phyloP scores from a whole-genome alignment of 805 yeast genomes.

The Cyberlindnera nakhonratchasimensis region DNA sequence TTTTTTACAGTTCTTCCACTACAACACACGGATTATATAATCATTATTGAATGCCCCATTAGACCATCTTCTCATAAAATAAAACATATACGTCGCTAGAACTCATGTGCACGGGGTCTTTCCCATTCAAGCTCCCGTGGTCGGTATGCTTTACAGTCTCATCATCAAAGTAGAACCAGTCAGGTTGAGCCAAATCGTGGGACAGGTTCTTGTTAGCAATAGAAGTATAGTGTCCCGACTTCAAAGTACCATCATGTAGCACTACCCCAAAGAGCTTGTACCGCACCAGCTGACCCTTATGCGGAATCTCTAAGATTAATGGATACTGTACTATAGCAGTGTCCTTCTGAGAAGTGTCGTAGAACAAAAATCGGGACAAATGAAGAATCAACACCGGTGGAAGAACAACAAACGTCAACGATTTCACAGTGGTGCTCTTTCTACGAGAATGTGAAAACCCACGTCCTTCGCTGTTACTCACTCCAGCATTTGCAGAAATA shows the following conservation, averaged over 20 bases:
- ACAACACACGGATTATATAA: too few relatives aligned
- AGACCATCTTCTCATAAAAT: conserved; percentile 57
- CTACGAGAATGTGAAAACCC: conserved; percentile 9
- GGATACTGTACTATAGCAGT: conserved; percentile 54
- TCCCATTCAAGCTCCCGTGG: conserved; percentile 45
- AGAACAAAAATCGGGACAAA: conserved; percentile 69
- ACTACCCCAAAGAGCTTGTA: conserved; percentile 62
- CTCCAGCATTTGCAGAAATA: background rate
- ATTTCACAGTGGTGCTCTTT: conserved; percentile 54
- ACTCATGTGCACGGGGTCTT: conserved; percentile 35
- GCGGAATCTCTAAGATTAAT: conserved; percentile 44
- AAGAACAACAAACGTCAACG: conserved; percentile 68
- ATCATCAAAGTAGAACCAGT: conserved; percentile 78
- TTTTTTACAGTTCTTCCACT: too few relatives aligned
- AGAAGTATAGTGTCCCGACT: conserved; percentile 76
- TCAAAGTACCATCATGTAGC: conserved; percentile 66
- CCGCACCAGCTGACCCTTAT: conserved; percentile 33
- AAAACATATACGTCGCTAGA: conserved; percentile 65
- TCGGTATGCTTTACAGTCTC: conserved; percentile 48
- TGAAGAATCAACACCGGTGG: conserved; percentile 82
- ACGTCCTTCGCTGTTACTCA: background rate
- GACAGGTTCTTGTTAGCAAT: conserved; percentile 48
- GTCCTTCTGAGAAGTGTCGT: conserved; percentile 51
- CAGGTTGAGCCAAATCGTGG: conserved; percentile 37
- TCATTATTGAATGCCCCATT: too few relatives aligned